phyloP scores from a whole-genome alignment of 306 rosid genomes.

The Cercis canadensis region DNA sequence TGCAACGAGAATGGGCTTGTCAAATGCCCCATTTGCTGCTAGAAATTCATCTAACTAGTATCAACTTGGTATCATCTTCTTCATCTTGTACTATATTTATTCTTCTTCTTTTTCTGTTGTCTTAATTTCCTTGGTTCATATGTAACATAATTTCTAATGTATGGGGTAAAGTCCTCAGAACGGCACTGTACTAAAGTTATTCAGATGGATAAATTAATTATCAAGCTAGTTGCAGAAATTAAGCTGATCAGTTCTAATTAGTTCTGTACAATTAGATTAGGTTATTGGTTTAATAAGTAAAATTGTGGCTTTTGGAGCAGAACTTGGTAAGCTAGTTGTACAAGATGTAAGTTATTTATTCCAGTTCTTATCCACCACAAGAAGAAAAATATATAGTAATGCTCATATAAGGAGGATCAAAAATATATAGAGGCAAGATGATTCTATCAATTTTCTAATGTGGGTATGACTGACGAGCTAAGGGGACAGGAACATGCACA shows the following conservation, averaged over 20 bases:
- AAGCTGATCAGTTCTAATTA: no score
- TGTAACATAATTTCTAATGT: conserved; percentile 3
- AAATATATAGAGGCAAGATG: background rate
- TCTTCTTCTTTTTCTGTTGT: background rate
- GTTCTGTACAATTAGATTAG: no score
- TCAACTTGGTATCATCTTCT: conserved; percentile 10
- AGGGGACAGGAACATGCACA: conserved; percentile 2
- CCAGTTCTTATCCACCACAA: background rate
- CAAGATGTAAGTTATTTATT: background rate
- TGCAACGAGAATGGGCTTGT: conserved; percentile 95
- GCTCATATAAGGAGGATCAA: no score
- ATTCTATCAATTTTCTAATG: background rate
- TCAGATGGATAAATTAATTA: conserved; percentile 11
- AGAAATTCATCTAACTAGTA: conserved; percentile 26
- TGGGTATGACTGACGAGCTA: background rate
- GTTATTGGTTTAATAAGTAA: background rate
- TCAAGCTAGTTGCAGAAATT: background rate
- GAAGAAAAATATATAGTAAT: background rate
- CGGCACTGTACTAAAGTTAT: conserved; percentile 19
- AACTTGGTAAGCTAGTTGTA: background rate
- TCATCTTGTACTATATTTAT: conserved; percentile 22
- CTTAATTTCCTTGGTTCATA: conserved; percentile 4
- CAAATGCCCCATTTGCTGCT: conserved; percentile 77
- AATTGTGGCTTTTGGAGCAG: background rate
- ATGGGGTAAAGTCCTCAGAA: background rate